Evolutionary conservation across 345 rosid species (phyloP), one percentile per base, ranked within the genome.

Genomic region (Passiflora organensis): DNA sequence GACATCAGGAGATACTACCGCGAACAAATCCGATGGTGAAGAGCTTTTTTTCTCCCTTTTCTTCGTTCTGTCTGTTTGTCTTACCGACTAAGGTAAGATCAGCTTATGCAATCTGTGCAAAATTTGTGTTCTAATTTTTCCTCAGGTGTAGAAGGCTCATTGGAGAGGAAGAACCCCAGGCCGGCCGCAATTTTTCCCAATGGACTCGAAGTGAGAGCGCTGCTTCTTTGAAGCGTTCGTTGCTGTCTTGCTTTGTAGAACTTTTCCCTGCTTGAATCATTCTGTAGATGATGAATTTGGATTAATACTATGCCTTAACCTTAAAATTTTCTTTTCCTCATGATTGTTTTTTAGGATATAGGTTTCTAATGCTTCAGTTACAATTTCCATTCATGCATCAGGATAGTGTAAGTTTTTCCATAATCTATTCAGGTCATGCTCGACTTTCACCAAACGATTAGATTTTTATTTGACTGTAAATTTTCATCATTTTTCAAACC

Each of bases 171-270:
- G 66, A 76, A 48, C 22, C 2, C 79, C 19, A 56, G 8, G 39
- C 52, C 65, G n/a, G 56, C 59, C 41, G 76, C 77, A 43, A 78
- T 79, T 67, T 91, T 91, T 71, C 98, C 95, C 5, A 75, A 67
- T 66, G 95, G 81, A 58, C 72, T 85, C 70, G 95, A 87, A 84
- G 98, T 85, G 52, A 70, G 49, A 22, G 43, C 43, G 13, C 43
- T 15, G 43, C 13, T 41, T 16, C 1, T 8, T 25, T 23, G 11
- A 14, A 55, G 15, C 18, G 16, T 55, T 39, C n/a, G 48, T 16
- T 10, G 46, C 41, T 55, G 34, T 32, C 16, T 0, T 13, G 20
- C 6, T 4, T 21, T 41, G 17, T 23, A 8, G 41, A 32, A 34
- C 17, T 14, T 14, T 15, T 46, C 18, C 14, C 34, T 18, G 1